Evolutionary conservation across 495 filamentous ascomycete species (phyloP), one percentile per base, ranked within the genome.

Genomic region (Aspergillus kassunensis): DNA sequence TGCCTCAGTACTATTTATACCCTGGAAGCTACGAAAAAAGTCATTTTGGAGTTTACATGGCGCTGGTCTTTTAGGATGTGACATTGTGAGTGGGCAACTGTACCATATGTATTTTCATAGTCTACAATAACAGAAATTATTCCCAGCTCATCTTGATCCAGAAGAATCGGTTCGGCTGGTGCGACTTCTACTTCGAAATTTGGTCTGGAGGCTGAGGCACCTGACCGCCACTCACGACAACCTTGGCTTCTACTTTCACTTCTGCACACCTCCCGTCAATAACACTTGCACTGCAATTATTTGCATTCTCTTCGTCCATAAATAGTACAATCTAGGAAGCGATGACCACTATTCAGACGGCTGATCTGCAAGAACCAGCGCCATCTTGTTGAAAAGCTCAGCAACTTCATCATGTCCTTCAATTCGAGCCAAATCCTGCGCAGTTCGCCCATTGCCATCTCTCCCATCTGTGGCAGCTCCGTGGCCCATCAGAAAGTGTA

Each of bases 371-470:
- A 53, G 49, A 33, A 57, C 39, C 44, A 57, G 24, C 18, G 50
- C 49, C 55, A 57, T 53, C 31, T 51, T 47, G 35, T 57, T 57
- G 24, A 57, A 57, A 35, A 57, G 37, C n/a, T 48, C 43, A 18
- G 46, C 45, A n/a, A 57, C 49, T 5, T 53, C 55, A 18, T 36
- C 45, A 41, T 49, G 35, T 19, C 55, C 55, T 3, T 40, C 49
- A 11, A 53, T 44, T n/a, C 30, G 23, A 29, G 55, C 55, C 30
- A 57, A 21, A 19, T 57, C 55, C 39, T 48, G 56, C 6, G 69
- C 49, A 6, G 64, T 71, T 29, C 55, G 55, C 12, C 65, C 64
- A 15, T 57, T 54, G 8, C 57, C 57, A 31, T 69, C 55, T 35
- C 51, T 51, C n/a, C 40, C 36, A 35, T 60, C 56, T 9, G 50